A percentile compares a stretch with the other conserved stretches of the same genome.
phyloP scores from a whole-genome alignment of 2,329 filamentous ascomycete species.

The Sporothrix mexicana region DNA sequence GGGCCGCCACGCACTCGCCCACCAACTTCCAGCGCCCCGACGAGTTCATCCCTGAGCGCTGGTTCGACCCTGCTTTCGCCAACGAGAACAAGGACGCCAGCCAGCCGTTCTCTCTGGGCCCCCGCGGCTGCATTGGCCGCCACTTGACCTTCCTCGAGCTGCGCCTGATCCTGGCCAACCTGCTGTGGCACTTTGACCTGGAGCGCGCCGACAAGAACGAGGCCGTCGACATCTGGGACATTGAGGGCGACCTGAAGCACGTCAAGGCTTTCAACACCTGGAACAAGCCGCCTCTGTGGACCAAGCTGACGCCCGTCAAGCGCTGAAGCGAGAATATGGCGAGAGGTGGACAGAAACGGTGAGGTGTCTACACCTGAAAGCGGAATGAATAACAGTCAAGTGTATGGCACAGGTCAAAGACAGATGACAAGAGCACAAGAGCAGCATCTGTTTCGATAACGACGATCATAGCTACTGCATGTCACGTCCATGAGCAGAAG shows the following conservation, averaged over 20 bases:
- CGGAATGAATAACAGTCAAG: neutral
- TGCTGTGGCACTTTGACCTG: constrained; percentile 42
- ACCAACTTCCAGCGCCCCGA: constrained; percentile 36
- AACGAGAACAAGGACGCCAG: constrained; percentile 51
- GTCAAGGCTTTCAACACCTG: constrained; percentile 48
- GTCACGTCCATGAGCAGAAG: constrained; percentile 2
- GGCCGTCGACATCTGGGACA: constrained; percentile 41
- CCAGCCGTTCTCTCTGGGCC: constrained; percentile 56
- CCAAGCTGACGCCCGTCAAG: constrained; percentile 39
- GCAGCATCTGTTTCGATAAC: neutral
- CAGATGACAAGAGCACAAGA: neutral
- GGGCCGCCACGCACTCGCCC: constrained; percentile 34
- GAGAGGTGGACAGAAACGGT: neutral
- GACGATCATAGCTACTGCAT: neutral
- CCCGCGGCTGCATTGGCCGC: constrained; percentile 57
- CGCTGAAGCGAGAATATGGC: constrained; percentile 17
- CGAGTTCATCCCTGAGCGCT: constrained; percentile 46
- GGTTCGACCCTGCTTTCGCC: constrained; percentile 46
- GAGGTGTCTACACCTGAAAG: neutral
- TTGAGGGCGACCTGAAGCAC: constrained; percentile 39
- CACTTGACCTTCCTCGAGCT: constrained; percentile 43
- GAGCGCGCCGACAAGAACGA: constrained; percentile 44
- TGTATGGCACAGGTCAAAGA: neutral
- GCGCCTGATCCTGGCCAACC: constrained; percentile 38
- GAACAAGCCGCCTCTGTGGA: constrained; percentile 47